A percentile compares a stretch with the other conserved stretches of the same genome.
phyloP scores from a whole-genome alignment of 176 grass and related monocot genomes.

The Oryza coarctata region DNA sequence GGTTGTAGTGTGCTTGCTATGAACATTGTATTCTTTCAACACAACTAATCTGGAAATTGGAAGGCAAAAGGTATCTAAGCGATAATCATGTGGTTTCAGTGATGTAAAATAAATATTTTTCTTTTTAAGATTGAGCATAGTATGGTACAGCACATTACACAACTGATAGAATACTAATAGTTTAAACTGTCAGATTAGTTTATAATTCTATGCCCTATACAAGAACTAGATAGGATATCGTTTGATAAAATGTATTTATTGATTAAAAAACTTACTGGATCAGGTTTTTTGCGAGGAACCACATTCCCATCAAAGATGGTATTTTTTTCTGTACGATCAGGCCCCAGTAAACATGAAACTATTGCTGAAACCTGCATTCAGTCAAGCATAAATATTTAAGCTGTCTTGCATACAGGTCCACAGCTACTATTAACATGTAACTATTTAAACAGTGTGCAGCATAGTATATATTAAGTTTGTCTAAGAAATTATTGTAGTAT shows the following conservation, averaged over 20 bases:
- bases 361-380: conserved; percentile 83
- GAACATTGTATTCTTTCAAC: neutral
- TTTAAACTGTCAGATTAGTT: neutral
- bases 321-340: conserved; percentile 78
- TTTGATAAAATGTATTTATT: neutral
- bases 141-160: neutral
- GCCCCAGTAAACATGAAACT: conserved; percentile 82
- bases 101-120: conserved; percentile 17
- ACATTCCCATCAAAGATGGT: conserved; percentile 96
- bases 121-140: neutral
- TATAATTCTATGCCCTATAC: neutral
- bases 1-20: neutral
- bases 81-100: neutral
- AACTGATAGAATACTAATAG: neutral
- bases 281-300: conserved; percentile 93
- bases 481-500: neutral
- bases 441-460: neutral
- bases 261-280: conserved; percentile 67
- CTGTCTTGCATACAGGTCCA: neutral
- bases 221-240: conserved; percentile 13
- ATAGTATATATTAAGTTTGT: neutral
- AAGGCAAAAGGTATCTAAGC: neutral
- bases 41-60: neutral
- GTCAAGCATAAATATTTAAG: neutral
- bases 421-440: neutral